Evolutionary conservation across 106 monocot genomes (phyloP), one percentile per base, ranked within the genome.

Genomic region (Apostasia shenzhenica): DNA sequence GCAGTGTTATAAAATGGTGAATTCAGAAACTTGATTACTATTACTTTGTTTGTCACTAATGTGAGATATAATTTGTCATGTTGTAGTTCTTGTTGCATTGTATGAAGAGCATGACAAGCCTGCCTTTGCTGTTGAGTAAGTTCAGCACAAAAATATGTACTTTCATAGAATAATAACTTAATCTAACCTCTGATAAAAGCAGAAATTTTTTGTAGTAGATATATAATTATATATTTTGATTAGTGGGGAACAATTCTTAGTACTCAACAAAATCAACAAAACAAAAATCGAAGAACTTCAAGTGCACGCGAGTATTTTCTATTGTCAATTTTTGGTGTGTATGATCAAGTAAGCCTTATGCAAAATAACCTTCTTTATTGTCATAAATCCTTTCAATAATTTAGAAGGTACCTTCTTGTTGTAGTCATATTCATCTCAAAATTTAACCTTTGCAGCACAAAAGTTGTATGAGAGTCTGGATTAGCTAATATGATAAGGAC

Each of bases 81-180:
- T 62, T 82, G 76, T 66, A 95, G 94, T 82, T 65, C 86, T 95
- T 76, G 91, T 95, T 78, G 79, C 91, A 41, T 72, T 95, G 42
- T 95, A 91, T 50, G 95, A 95, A 73, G 81, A 95, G 73, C 80
- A 77, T 57, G 82, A 91, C 63, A 95, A 84, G 77, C 91, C 95
- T 69, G 78, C 83, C 1, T 81, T 83, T 72, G 88, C 95, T 37
- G 67, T 91, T 48, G 88, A 91, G 91, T 91, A 82, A 88, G 91
- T 95, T 52, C 70, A 54, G 5, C 75, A 41, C 69, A 37, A 40
- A 26, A 46, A 41, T 43, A 9, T 45, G 14, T 68, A 48, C 26
- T 70, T 8, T 26, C 39, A 7, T 45, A 26, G 6, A 48, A 55
- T 56, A 11, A 4, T 42, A 64, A n/a, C 39, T 50, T 14, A 37